Conservation (phyloP, 179 eudicot genomes). For the Beta macrorhiza region DNA sequence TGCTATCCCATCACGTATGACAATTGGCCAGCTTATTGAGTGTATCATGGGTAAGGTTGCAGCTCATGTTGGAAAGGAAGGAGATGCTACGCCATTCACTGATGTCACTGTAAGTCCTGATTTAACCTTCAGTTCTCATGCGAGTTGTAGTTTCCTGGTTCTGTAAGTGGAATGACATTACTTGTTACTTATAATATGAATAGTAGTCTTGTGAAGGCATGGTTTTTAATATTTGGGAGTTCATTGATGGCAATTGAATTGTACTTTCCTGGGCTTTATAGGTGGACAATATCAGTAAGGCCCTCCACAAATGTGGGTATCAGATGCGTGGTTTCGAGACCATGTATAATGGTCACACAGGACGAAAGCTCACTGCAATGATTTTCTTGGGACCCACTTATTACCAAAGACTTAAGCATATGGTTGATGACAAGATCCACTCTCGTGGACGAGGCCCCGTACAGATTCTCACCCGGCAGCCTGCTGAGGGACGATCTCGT, state of each 20-base stretch:
- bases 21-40: conserved; percentile 94
- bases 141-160: background rate
- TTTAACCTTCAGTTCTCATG: conserved; percentile 1
- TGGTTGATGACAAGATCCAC: conserved; percentile 95
- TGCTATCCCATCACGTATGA: conserved; percentile 97
- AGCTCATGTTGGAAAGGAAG: conserved; percentile 93
- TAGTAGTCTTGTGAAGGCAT: background rate
- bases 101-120: conserved; percentile 78
- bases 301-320: conserved; percentile 92
- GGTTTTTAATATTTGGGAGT: background rate
- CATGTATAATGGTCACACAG: conserved; percentile 96
- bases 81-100: conserved; percentile 96
- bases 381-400: conserved; percentile 95
- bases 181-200: too few relatives aligned
- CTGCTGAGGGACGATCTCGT: conserved; percentile 94
- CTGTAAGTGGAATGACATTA: too few relatives aligned
- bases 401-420: conserved; percentile 89
- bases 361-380: conserved; percentile 71
- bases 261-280: conserved; percentile 13
- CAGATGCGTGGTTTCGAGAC: conserved; percentile 98
- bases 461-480: conserved; percentile 89
- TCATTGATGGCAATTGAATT: background rate
- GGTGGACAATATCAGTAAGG: conserved; percentile 93
- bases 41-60: conserved; percentile 97
- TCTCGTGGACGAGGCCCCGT: conserved; percentile 94